phyloP scores from a whole-genome alignment of 2,329 filamentous ascomycete genomes.

The Pyrenophora tritici-repentis region DNA sequence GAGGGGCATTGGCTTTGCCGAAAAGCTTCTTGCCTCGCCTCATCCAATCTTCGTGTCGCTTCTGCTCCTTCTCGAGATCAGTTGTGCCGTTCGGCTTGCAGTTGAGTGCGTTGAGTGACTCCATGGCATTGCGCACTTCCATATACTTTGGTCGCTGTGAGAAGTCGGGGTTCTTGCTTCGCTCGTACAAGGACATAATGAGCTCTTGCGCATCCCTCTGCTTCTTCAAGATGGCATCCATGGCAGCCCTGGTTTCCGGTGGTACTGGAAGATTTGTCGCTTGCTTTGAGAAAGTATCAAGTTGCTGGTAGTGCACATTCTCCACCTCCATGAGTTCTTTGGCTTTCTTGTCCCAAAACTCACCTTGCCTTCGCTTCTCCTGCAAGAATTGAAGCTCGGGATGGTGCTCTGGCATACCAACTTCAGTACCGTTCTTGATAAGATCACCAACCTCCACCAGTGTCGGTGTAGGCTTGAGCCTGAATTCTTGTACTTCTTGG shows the following conservation, averaged over 20 bases:
- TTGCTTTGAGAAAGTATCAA: conserved; percentile 88
- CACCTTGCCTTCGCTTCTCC: conserved; percentile 75
- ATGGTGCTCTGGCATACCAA: conserved; percentile 80
- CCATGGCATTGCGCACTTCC: conserved; percentile 89
- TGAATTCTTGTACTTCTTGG: conserved; percentile 70
- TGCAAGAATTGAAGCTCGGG: conserved; percentile 77
- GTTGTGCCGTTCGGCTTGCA: conserved; percentile 90
- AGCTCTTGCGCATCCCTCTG: conserved; percentile 92
- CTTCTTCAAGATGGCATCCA: conserved; percentile 93
- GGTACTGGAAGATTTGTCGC: conserved; percentile 81
- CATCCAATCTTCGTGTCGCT: conserved; percentile 99
- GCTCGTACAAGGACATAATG: conserved; percentile 79
- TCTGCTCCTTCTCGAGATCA: conserved; percentile 92
- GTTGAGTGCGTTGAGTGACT: conserved; percentile 83
- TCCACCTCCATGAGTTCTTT: conserved; percentile 92
- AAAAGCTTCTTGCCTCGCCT: conserved; percentile 96
- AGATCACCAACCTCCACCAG: conserved; percentile 79
- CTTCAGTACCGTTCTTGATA: conserved; percentile 74
- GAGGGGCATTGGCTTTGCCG: conserved; percentile 93
- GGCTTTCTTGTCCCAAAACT: conserved; percentile 90
- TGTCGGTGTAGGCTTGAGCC: conserved; percentile 66
- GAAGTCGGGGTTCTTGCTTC: conserved; percentile 75
- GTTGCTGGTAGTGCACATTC: conserved; percentile 87
- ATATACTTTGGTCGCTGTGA: conserved; percentile 81
- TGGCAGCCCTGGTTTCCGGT: conserved; percentile 74